A percentile compares a stretch with the other conserved stretches of the same genome.
These are phyloP conservation scores for Claviceps sp. DNA, from an alignment of 2,329 filamentous ascomycete genomes.

Conservation along the genomic window DNA sequence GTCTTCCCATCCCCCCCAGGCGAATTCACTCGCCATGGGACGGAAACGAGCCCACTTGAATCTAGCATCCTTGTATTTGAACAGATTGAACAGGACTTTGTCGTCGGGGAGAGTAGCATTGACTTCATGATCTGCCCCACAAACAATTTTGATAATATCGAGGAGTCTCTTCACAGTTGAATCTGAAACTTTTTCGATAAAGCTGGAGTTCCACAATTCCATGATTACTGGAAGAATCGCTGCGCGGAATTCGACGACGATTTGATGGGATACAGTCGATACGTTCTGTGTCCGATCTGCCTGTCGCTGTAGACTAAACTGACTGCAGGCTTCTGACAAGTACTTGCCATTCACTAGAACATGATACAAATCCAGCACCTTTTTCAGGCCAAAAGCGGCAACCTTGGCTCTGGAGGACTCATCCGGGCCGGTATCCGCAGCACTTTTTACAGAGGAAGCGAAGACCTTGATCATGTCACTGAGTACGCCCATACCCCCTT, in stretches of 20 bases:
- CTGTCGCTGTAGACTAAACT: constrained; percentile 31
- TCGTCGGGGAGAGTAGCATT: constrained; percentile 50
- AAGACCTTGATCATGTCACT: constrained; percentile 62
- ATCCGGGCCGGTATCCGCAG: constrained; percentile 28
- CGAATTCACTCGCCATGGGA: constrained; percentile 19
- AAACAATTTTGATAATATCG: constrained; percentile 67
- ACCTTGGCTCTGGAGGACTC: constrained; percentile 34
- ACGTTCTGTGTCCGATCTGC: constrained; percentile 28
- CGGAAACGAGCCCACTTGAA: constrained; percentile 33
- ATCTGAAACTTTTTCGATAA: constrained; percentile 69
- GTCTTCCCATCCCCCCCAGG: constrained; percentile 27
- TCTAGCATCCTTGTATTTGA: constrained; percentile 28
- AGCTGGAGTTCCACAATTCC: constrained; percentile 71
- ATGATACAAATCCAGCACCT: constrained; percentile 71
- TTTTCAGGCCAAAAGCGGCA: constrained; percentile 52
- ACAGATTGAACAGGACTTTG: constrained; percentile 21
- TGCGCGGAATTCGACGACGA: constrained; percentile 75
- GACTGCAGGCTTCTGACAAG: constrained; percentile 60
- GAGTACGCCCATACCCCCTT: constrained; percentile 60
- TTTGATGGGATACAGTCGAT: constrained; percentile 46
- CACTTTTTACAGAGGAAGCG: constrained; percentile 17
- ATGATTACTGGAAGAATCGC: constrained; percentile 63
- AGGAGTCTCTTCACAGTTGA: constrained; percentile 67
- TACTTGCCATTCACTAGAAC: constrained; percentile 66
- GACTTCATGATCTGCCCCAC: constrained; percentile 63